Evolutionary conservation across 805 yeast species (phyloP).

Genomic region (Kuraishia ogatae): DNA sequence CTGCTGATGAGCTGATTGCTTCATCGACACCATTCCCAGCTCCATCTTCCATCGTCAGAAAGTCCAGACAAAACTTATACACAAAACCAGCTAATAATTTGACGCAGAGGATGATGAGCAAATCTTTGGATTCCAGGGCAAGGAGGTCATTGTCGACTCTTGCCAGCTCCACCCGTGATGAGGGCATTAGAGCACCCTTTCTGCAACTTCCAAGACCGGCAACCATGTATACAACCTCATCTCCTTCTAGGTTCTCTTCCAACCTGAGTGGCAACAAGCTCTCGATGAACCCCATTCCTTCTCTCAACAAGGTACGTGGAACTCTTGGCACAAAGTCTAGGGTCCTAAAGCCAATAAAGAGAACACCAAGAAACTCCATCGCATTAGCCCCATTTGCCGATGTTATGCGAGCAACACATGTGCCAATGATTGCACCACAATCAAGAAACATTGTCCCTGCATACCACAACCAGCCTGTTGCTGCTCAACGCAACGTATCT

Average conservation of each 20-base stretch:
- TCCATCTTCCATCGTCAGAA: background rate
- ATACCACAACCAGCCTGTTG: background rate
- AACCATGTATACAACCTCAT: constrained; percentile 5
- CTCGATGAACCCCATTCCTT: background rate
- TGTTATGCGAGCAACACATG: background rate
- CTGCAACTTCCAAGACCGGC: constrained; percentile 4
- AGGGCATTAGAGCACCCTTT: constrained; percentile 2
- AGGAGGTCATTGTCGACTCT: background rate
- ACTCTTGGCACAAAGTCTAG: background rate
- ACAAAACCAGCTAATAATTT: background rate
- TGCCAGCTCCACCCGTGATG: background rate
- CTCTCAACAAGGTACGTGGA: background rate
- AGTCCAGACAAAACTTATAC: background rate
- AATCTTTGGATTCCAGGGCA: background rate
- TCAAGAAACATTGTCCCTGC: background rate
- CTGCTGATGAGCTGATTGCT: background rate
- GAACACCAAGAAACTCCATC: background rate
- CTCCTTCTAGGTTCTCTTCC: constrained; percentile 7
- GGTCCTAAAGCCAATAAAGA: background rate
- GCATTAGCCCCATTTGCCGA: background rate
- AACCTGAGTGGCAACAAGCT: background rate
- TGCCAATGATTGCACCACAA: background rate
- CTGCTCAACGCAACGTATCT: background rate
- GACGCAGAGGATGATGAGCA: background rate
- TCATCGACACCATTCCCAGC: constrained; percentile 1